Conservation (phyloP, 768 basidiomycete species). For the Termitomyces sp. region DNA sequence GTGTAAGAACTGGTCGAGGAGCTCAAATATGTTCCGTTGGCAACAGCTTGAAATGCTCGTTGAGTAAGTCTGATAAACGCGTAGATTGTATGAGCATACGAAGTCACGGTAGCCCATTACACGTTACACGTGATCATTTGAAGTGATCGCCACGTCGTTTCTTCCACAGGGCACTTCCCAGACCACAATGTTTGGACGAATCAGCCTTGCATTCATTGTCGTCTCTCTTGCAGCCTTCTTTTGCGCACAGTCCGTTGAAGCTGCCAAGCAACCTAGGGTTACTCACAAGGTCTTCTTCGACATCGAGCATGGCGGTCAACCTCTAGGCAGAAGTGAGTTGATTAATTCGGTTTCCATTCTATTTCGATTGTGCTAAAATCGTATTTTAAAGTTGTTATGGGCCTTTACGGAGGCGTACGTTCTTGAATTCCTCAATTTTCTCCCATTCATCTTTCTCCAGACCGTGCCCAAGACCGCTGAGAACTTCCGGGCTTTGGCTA, state of each 20-base stretch:
- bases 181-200: constrained; percentile 56
- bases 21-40: too few relatives aligned
- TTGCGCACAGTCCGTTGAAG: constrained; percentile 70
- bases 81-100: too few relatives aligned
- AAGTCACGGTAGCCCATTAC: not conserved
- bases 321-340: constrained; percentile 72
- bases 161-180: not conserved
- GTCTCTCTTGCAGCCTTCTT: constrained; percentile 67
- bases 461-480: constrained; percentile 95
- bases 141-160: constrained; percentile 14
- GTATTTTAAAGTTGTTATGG: constrained; percentile 62
- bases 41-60: too few relatives aligned
- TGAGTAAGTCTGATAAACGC: too few relatives aligned
- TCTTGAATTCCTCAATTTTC: not conserved
- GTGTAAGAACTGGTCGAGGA: too few relatives aligned
- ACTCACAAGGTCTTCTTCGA: constrained; percentile 96
- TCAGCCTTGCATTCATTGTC: constrained; percentile 59
- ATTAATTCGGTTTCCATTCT: not conserved
- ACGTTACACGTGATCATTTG: constrained; percentile 11
- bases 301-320: constrained; percentile 87
- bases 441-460: constrained; percentile 32
- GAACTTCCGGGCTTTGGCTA: constrained; percentile 94
- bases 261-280: constrained; percentile 83
- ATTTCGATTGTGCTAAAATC: constrained; percentile 11
- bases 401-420: constrained; percentile 85